Evolutionary conservation across 225 moss, liverwort and hornwort genomes (phyloP).

Genomic region (Straminergon stramineum): DNA sequence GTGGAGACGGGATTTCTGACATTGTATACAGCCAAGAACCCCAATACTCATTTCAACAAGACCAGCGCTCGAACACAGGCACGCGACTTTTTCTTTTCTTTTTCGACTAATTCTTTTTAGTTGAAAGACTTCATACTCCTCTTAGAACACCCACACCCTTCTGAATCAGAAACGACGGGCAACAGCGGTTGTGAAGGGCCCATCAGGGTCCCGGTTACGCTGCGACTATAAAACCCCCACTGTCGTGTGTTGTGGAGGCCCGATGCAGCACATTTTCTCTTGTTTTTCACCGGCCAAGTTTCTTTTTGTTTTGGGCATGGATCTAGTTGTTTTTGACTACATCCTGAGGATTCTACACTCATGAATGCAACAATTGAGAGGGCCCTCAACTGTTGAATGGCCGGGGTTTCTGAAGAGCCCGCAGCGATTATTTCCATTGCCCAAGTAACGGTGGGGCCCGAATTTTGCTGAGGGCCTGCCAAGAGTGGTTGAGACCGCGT

Average conservation of each 20-base stretch:
- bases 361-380: neutral
- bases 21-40: constrained; percentile 1
- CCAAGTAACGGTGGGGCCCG: neutral
- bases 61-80: constrained; percentile 20
- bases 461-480: neutral
- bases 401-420: neutral
- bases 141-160: neutral
- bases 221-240: neutral
- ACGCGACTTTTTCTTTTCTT: neutral
- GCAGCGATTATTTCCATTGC: neutral
- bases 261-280: neutral
- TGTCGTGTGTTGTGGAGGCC: neutral
- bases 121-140: neutral
- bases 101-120: neutral
- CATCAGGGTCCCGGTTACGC: neutral
- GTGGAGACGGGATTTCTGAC: constrained; percentile 31
- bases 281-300: neutral
- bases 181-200: neutral
- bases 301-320: neutral
- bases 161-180: neutral
- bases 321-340: neutral
- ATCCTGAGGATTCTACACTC: neutral
- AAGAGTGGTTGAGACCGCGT: neutral
- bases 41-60: neutral
- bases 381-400: neutral